Base-by-base conservation (phyloP, 179 eudicot species). In the Monotropa hypopitys region DNA sequence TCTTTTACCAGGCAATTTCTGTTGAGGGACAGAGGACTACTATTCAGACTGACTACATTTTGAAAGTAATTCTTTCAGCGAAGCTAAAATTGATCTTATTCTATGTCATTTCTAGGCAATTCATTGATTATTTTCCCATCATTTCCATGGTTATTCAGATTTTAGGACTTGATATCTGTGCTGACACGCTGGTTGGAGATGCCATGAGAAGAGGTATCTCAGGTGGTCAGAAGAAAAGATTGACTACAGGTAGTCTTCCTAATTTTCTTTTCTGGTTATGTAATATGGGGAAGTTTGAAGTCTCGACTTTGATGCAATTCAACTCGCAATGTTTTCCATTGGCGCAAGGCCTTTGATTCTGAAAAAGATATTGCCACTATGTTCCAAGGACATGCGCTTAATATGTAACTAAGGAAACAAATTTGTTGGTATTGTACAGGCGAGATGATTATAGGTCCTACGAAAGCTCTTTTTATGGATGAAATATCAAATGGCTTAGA, bases 181-280 rank as follows among this genome's bases (percentile, higher is more conserved):
- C 94, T 49, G 96, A 94, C 78, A 92, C 86, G 28, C 57, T 89
- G 71, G 86, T 81, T 67, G 98, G 97, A 45, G 91, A 94, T 87
- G 94, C 85, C 76, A 94, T 94, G 98, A 89, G 89, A 77, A 84
- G 91, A 88, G 98, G 97, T 28, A 89, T 94, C 69, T 92, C 97
- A n/a, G 98, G 98, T 65, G 98, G 97, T 71, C 96, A 94, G 77
- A 94, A 92, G 89, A 94, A 92, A 84, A 89, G 98, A 83, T 83
- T 94, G 78, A 94, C 97, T 23, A 89, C 92, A 84, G 97, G 97
- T 90, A 78, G 47, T 28, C 76, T 74, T 16, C 62, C 18, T 23
- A 11, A 3, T 42, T 13, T 10, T 51, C 45, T 51, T 45, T 80
- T 71, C 18, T 38, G 4, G 59, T 21, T 47, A 30, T 26, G 56